Base-by-base conservation (phyloP, 1,284 basidiomycete species). In the Rhodotorula mucilaginosa region DNA sequence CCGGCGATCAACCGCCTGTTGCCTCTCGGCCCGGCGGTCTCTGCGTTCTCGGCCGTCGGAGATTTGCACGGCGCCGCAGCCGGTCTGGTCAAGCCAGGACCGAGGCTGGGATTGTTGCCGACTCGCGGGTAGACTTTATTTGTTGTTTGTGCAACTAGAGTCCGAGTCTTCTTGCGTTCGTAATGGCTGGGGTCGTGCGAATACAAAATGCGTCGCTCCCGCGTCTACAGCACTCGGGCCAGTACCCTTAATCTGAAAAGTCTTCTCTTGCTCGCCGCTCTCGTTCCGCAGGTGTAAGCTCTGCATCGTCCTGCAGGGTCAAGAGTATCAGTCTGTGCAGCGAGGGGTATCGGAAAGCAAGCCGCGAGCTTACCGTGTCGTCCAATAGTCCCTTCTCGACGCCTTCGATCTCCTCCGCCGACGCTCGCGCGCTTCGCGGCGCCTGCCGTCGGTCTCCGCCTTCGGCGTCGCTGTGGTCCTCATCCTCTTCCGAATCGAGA, bases 401-500 rank as follows among this genome's bases (percentile, higher is more conserved):
- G 12, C 31, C 44, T 46, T 64, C 63, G 8, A 23, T 13, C 13
- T 64, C 63, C 8, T 48, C 54, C 6, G 26, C 44, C 52, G 68
- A 58, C 23, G 13, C 21, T 23, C 46, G 29, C 44, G 26, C 19
- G 44, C 26, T 61, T 48, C 46, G 3, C 44, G 51, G 31, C 51
- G 19, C 23, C 10, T 13, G 23, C 39, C 44, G 2, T 52, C 15
- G 19, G 18, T n/a, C 56, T 57, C 49, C 6, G 34, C 34, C 31
- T 21, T 26, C 18, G 44, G 21, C 44, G 15, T 29, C 34, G 62
- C 69, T 3, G 39, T 49, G 67, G 6, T 76, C 78, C 2, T 78
- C 79, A 15, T 80, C 80, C 10, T 80, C 81, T 26, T 80, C 79
- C 31, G 78, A 79, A 8, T 79, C 66, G 39, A 79, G 39, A 56